Conservation (phyloP, 345 rosid species). For the Citrus australasica region DNA sequence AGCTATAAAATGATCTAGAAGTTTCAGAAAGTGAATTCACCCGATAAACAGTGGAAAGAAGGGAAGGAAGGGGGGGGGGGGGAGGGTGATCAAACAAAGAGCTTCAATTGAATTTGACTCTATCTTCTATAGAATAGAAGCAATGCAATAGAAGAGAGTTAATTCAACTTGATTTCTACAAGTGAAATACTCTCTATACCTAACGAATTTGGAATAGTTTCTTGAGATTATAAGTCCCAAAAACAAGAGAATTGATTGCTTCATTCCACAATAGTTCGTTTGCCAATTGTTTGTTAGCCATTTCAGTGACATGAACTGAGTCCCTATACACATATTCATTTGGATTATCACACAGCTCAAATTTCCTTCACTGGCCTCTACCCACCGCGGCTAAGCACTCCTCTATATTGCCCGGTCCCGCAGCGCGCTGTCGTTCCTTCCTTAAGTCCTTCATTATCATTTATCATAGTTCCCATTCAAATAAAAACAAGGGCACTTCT, state of each 20-base stretch:
- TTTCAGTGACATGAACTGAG: constrained; percentile 65
- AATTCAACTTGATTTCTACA: no score
- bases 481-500: no score
- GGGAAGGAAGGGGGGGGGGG: fast-evolving
- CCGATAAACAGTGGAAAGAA: background rate
- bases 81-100: background rate
- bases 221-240: constrained; percentile 47
- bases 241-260: constrained; percentile 17
- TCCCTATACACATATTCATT: constrained; percentile 58
- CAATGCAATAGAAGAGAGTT: background rate
- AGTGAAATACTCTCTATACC: background rate
- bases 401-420: constrained; percentile 60
- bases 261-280: constrained; percentile 52
- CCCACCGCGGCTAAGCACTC: constrained; percentile 75
- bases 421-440: constrained; percentile 69
- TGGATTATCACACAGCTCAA: constrained; percentile 58
- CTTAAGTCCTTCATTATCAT: constrained; percentile 44
- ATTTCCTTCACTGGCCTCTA: constrained; percentile 49
- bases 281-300: constrained; percentile 47
- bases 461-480: no score
- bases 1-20: background rate
- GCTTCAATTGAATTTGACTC: background rate
- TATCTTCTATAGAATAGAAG: background rate
- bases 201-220: constrained; percentile 35
- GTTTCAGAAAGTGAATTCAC: background rate